Evolutionary conservation across 192 early-diverging fungal genomes (phyloP).

Genomic region (Linnemannia exigua): DNA sequence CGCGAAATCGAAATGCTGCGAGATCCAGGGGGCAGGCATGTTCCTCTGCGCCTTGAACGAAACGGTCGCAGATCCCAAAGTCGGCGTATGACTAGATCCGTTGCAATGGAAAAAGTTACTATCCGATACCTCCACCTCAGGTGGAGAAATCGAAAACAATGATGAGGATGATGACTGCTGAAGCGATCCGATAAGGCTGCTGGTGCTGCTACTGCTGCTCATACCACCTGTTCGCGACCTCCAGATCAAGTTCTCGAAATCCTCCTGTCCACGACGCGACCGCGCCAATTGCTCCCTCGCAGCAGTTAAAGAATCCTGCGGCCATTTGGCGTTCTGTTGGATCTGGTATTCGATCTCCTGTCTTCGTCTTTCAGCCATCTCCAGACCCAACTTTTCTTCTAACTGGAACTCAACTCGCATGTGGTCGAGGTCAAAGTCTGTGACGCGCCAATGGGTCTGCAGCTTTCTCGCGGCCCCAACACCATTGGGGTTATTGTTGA

Average conservation of each 20-base stretch:
- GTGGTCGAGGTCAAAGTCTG: slow-evolving; percentile 16
- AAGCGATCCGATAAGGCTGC: neutral
- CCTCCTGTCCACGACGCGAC: neutral
- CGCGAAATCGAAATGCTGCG: neutral
- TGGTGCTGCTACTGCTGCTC: neutral
- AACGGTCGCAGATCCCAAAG: slow-evolving; percentile 22
- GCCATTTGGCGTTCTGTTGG: neutral
- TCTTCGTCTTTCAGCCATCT: slow-evolving; percentile 24
- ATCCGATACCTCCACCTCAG: slow-evolving; percentile 2
- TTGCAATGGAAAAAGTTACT: slow-evolving; percentile 43
- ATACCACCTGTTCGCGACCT: slow-evolving; percentile 5
- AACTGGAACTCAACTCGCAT: slow-evolving; percentile 31
- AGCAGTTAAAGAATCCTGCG: neutral
- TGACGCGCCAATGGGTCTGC: slow-evolving; percentile 29
- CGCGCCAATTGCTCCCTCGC: neutral
- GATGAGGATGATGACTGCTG: neutral
- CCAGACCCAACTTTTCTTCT: slow-evolving; percentile 32
- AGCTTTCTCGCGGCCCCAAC: neutral
- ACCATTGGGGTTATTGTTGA: no score
- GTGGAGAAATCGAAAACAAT: neutral
- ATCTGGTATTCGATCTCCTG: slow-evolving; percentile 15
- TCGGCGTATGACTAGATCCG: neutral
- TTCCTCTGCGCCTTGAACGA: slow-evolving; percentile 46
- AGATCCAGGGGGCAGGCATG: slow-evolving; percentile 25
- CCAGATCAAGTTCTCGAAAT: slow-evolving; percentile 41